A percentile compares a stretch with the other conserved stretches of the same genome.
phyloP scores from a whole-genome alignment of 768 basidiomycete genomes.

The Royoungia palumana region DNA sequence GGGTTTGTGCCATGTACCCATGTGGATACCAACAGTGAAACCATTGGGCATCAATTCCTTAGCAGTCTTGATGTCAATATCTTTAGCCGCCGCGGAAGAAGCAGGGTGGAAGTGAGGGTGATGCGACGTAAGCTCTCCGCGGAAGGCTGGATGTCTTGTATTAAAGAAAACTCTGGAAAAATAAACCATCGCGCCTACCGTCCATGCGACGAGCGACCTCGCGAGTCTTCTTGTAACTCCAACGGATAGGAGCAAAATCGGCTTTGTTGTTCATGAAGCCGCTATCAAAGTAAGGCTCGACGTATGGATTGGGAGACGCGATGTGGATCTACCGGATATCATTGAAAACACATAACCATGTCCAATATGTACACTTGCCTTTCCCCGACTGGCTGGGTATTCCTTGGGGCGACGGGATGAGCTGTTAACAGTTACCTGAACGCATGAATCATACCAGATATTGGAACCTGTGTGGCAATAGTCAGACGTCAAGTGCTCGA shows the following conservation, averaged over 20 bases:
- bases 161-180: background rate
- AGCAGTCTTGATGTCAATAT: conserved; percentile 68
- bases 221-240: conserved; percentile 76
- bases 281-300: conserved; percentile 61
- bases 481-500: conserved; percentile 23
- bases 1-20: conserved; percentile 65
- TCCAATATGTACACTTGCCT: conserved; percentile 33
- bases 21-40: conserved; percentile 68
- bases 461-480: conserved; percentile 42
- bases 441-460: conserved; percentile 39
- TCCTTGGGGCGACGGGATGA: conserved; percentile 30
- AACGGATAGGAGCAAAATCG: conserved; percentile 71
- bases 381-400: conserved; percentile 72
- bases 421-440: background rate
- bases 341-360: background rate
- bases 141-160: conserved; percentile 45
- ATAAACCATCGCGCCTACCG: conserved; percentile 32
- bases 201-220: conserved; percentile 73
- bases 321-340: conserved; percentile 55
- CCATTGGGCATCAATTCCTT: conserved; percentile 57
- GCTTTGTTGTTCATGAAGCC: conserved; percentile 82
- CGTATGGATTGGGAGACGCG: conserved; percentile 55
- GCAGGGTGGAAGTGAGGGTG: conserved; percentile 74
- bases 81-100: conserved; percentile 54
- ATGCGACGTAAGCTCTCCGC: conserved; percentile 68